Base-by-base conservation (phyloP, 2,329 filamentous ascomycete genomes). In the Penicillium sp. region DNA sequence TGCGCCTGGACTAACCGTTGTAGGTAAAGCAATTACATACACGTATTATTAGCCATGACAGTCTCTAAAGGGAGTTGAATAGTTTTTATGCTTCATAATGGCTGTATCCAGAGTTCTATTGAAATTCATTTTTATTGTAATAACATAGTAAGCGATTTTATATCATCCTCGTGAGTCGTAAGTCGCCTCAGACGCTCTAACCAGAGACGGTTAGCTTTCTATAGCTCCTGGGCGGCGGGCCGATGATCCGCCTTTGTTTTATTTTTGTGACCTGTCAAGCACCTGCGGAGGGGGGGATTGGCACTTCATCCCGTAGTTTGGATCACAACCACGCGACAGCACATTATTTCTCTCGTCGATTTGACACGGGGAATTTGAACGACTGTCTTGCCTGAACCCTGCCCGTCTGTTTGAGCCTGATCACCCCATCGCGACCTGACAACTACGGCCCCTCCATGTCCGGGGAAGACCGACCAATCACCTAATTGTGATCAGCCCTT, bases 371-470 rank as follows among this genome's bases (percentile, higher is more conserved):
- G 18, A 20, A 18, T 42, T 2, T 7, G 8, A 18, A 8, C 40
- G 18, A 23, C 18, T 18, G 40, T 14, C 5, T 18, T 43, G 40
- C 40, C 14, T 18, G 35, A 40, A 16, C 38, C 20, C 12, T 2
- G n/a, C 38, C 30, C 18, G 18, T 43, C 18, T 21, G n/a, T 12
- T 43, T 12, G 14, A 20, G 18, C 40, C 9, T 20, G 14, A 21
- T 23, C n/a, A 14, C 12, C 12, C 61, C 47, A 58, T 58, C 46
- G 54, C 57, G 20, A 40, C 52, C 16, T 24, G 21, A 33, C 18
- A n/a, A 38, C 28, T 21, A 16, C 16, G 18, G 38, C 47, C 28
- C 18, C 35, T 26, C 50, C 38, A 47, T 48, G 30, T 35, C 43
- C 18, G 52, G 43, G 45, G 23, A 48, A 43, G 23, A 42, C 46